A percentile compares a stretch with the other conserved stretches of the same genome.
Conservation (phyloP, 129 eudicot species). For the Dittrichia graveolens region DNA sequence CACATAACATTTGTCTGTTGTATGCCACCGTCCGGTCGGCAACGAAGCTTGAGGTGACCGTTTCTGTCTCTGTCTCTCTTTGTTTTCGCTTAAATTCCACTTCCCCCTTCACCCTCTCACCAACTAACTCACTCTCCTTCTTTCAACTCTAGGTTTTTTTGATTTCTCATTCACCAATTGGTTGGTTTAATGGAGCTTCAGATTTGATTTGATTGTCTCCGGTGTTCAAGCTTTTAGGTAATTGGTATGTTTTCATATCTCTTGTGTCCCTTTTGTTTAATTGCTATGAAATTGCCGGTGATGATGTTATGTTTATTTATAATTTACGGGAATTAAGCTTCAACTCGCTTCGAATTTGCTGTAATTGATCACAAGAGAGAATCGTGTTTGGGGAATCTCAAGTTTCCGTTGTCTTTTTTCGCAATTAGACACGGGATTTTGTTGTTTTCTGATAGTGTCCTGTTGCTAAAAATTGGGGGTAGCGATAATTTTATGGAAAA, state of each 20-base stretch:
- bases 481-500: neutral
- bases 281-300: constrained; percentile 12
- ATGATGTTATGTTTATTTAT: neutral
- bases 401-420: constrained; percentile 10
- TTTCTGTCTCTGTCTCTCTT: constrained; percentile 33
- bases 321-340: neutral
- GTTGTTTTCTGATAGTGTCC: constrained; percentile 31
- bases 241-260: neutral
- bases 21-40: constrained; percentile 49
- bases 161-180: neutral
- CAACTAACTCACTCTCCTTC: neutral
- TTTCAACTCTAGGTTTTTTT: neutral
- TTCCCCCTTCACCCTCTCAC: neutral
- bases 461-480: constrained; percentile 21
- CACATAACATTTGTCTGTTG: constrained; percentile 33
- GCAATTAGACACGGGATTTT: constrained; percentile 26
- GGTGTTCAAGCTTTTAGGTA: constrained; percentile 7
- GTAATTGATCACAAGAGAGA: constrained; percentile 7
- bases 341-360: neutral
- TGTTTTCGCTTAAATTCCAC: constrained; percentile 27
- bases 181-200: neutral
- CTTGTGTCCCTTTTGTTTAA: neutral
- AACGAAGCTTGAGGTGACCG: constrained; percentile 37
- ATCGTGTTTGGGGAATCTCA: constrained; percentile 1
- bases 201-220: neutral